These are phyloP conservation scores for Neurospora sublineolata DNA, from an alignment of 495 filamentous ascomycete genomes.

Conservation along the genomic window DNA sequence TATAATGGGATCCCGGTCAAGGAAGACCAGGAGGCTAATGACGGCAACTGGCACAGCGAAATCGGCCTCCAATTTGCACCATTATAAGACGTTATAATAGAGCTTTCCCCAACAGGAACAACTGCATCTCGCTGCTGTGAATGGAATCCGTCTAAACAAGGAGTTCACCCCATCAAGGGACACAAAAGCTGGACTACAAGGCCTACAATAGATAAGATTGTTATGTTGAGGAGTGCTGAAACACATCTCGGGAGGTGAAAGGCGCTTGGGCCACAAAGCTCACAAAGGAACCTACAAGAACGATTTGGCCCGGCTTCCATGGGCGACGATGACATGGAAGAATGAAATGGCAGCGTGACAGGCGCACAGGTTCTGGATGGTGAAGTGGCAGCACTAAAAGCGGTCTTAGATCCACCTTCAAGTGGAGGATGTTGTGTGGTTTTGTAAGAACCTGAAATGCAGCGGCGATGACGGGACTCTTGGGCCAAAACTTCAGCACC, in stretches of 20 bases:
- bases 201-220: not conserved
- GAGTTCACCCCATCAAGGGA: not conserved
- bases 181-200: not conserved
- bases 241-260: not conserved
- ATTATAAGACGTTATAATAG: not conserved
- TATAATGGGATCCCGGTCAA: not conserved
- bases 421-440: not conserved
- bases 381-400: not conserved
- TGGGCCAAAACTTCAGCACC: not conserved
- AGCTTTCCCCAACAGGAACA: not conserved
- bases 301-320: not conserved
- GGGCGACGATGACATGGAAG: not conserved
- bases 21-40: not conserved
- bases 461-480: not conserved
- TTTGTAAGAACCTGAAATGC: not conserved
- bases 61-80: not conserved
- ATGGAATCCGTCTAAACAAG: not conserved
- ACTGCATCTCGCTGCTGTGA: not conserved
- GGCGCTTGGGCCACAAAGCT: not conserved
- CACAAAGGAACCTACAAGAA: not conserved
- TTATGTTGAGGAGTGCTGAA: not conserved
- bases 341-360: not conserved
- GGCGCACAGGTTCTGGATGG: not conserved
- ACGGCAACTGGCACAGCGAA: not conserved
- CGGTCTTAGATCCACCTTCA: not conserved